phyloP scores from a whole-genome alignment of 768 basidiomycete species.

The Pisolithus sp. region DNA sequence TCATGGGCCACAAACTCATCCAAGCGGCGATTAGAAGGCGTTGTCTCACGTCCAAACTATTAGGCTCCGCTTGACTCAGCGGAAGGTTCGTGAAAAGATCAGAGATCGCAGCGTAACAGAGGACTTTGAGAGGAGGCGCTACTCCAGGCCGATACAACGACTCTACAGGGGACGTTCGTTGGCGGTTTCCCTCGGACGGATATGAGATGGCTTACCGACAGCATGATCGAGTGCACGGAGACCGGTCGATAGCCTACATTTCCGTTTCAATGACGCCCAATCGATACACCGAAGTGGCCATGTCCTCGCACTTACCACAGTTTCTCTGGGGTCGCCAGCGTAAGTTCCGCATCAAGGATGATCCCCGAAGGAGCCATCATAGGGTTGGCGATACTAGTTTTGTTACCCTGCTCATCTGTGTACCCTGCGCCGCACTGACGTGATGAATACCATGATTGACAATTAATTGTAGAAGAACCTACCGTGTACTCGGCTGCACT shows the following conservation, averaged over 20 bases:
- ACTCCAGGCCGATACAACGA: slow-evolving; percentile 53
- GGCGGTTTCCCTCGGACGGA: not conserved
- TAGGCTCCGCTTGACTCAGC: slow-evolving; percentile 51
- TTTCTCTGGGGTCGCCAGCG: slow-evolving; percentile 64
- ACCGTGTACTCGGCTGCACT: slow-evolving; percentile 75
- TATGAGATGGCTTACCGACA: slow-evolving; percentile 42
- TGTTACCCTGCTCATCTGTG: slow-evolving; percentile 62
- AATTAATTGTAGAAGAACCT: not conserved
- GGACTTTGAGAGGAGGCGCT: slow-evolving; percentile 52
- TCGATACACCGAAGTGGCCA: not conserved
- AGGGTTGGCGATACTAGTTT: slow-evolving; percentile 47
- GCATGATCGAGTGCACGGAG: slow-evolving; percentile 76
- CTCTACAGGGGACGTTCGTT: slow-evolving; percentile 27
- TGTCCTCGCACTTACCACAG: slow-evolving; percentile 47
- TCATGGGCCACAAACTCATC: slow-evolving; percentile 75
- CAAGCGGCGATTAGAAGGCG: slow-evolving; percentile 68
- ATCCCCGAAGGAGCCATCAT: slow-evolving; percentile 64
- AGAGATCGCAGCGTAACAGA: slow-evolving; percentile 59
- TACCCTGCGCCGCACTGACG: slow-evolving; percentile 60
- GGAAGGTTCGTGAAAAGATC: slow-evolving; percentile 75
- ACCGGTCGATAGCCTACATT: slow-evolving; percentile 65
- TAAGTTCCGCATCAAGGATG: slow-evolving; percentile 72
- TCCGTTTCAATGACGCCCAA: slow-evolving; percentile 9
- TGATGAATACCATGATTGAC: not conserved
- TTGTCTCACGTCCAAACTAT: slow-evolving; percentile 53